These are phyloP conservation scores for Xerocomus brunneocitrinus DNA, from an alignment of 768 basidiomycete species.

Conservation along the genomic window DNA sequence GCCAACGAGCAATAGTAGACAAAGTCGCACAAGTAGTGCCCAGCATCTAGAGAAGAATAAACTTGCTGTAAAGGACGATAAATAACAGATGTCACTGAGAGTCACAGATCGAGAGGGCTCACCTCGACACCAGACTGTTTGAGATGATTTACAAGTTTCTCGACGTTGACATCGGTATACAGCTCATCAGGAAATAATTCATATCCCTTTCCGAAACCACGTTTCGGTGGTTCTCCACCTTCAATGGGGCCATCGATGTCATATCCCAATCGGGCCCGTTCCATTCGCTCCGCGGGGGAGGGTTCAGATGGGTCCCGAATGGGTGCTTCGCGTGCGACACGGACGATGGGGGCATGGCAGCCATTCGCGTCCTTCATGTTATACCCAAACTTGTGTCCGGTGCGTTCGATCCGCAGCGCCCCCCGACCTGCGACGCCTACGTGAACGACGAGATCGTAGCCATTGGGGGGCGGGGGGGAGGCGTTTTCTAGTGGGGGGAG, in stretches of 20 bases:
- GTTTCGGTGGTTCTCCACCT: constrained; percentile 27
- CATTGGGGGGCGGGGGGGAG: constrained; percentile 38
- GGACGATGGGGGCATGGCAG: constrained; percentile 46
- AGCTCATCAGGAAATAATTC: constrained; percentile 35
- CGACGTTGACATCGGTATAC: constrained; percentile 33
- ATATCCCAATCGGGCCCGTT: constrained; percentile 29
- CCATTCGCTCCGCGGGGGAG: constrained; percentile 26
- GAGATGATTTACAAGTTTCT: constrained; percentile 34
- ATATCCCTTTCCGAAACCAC: constrained; percentile 36
- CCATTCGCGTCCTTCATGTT: constrained; percentile 62
- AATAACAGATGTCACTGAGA: constrained; percentile 1
- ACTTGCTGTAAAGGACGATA: constrained; percentile 45
- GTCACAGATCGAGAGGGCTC: constrained; percentile 6
- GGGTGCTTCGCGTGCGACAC: constrained; percentile 25
- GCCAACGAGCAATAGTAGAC: constrained; percentile 74
- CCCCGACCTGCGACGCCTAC: constrained; percentile 66
- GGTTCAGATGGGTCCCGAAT: constrained; percentile 17
- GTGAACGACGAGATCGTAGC: constrained; percentile 69
- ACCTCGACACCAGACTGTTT: constrained; percentile 31
- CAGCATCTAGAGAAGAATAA: constrained; percentile 70
- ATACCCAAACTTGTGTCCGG: constrained; percentile 66
- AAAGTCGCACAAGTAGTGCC: constrained; percentile 74
- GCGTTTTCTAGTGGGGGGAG: constrained; percentile 38
- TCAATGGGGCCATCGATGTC: constrained; percentile 24
- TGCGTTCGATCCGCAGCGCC: constrained; percentile 56